phyloP scores from a whole-genome alignment of 176 grass and related monocot genomes.

The Cenchrus americanus region DNA sequence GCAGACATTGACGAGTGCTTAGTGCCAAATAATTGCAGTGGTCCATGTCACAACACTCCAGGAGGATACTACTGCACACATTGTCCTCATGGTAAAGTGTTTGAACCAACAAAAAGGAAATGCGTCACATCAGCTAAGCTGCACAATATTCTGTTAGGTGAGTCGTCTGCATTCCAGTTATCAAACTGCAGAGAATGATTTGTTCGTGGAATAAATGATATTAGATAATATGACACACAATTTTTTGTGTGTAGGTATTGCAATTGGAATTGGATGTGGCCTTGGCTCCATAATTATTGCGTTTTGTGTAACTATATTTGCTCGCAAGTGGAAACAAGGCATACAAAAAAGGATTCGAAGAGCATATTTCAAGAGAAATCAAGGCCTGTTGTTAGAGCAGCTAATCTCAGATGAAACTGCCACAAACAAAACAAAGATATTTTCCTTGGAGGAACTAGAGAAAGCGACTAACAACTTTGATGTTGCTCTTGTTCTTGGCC shows the following conservation, averaged over 20 bases:
- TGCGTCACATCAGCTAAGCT: neutral
- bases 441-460: slow-evolving; percentile 50
- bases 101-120: neutral
- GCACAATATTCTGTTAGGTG: neutral
- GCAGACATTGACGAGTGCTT: neutral
- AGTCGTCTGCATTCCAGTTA: neutral
- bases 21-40: neutral
- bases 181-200: neutral
- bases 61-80: neutral
- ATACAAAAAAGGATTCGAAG: too few species aligned
- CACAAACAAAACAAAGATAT: slow-evolving; percentile 40
- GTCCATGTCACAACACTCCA: neutral
- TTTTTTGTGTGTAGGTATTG: neutral
- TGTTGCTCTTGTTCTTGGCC: slow-evolving; percentile 36
- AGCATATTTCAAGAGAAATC: too few species aligned
- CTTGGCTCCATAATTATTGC: neutral
- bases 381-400: slow-evolving; percentile 7
- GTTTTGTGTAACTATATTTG: neutral
- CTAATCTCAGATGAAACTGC: slow-evolving; percentile 18
- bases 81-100: neutral
- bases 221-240: neutral
- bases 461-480: slow-evolving; percentile 53
- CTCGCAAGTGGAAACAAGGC: neutral
- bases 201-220: neutral
- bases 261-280: slow-evolving; percentile 17